These are phyloP conservation scores for Neurospora cerealis DNA, from an alignment of 495 filamentous ascomycete genomes.

Conservation along the genomic window DNA sequence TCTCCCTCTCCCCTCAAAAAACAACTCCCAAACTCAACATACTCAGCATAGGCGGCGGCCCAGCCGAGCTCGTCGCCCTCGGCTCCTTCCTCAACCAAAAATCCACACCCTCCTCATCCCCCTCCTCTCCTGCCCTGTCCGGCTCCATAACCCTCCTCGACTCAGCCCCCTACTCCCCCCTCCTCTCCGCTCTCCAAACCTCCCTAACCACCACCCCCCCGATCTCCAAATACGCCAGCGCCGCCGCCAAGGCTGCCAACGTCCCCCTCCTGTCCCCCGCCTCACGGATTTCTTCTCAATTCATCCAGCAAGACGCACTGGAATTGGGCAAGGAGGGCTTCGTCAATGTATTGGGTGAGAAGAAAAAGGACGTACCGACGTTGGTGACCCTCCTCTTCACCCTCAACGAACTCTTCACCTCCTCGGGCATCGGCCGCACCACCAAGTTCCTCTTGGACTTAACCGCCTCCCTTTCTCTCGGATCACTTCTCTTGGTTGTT, in stretches of 20 bases:
- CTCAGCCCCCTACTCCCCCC: constrained; percentile 62
- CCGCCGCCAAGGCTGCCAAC: constrained; percentile 35
- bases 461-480: constrained; percentile 41
- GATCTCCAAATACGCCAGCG: constrained; percentile 47
- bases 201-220: constrained; percentile 36
- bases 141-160: constrained; percentile 56
- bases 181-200: constrained; percentile 44
- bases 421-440: constrained; percentile 58
- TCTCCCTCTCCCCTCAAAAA: neutral
- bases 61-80: constrained; percentile 73
- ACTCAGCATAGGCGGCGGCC: constrained; percentile 75
- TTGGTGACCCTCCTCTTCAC: constrained; percentile 87
- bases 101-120: neutral
- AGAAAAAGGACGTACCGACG: constrained; percentile 8
- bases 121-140: constrained; percentile 12
- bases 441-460: constrained; percentile 63
- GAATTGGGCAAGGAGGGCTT: constrained; percentile 33
- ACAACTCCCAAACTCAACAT: constrained; percentile 26
- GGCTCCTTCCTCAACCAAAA: constrained; percentile 49
- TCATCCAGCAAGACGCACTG: constrained; percentile 57
- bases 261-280: constrained; percentile 26
- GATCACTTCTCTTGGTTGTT: constrained; percentile 69
- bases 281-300: constrained; percentile 33
- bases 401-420: constrained; percentile 86
- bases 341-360: constrained; percentile 20